These are phyloP conservation scores for Otatea glauca DNA, from an alignment of 176 grass and related monocot genomes.

Conservation along the genomic window DNA sequence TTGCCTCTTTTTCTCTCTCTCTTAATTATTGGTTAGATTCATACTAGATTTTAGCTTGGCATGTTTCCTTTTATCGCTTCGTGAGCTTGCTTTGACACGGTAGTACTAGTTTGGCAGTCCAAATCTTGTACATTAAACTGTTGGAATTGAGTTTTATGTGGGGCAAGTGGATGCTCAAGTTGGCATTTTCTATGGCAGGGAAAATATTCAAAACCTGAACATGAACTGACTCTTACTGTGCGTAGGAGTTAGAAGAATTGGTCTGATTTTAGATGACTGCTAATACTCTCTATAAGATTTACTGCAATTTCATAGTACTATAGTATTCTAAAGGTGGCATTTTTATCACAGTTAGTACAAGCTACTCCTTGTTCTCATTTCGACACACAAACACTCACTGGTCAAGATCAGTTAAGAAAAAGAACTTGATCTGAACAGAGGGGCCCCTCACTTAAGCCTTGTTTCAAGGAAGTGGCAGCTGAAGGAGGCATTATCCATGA, in stretches of 20 bases:
- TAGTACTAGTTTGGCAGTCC: constrained; percentile 18
- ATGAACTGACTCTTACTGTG: neutral
- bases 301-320: neutral
- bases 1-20: neutral
- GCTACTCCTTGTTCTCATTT: neutral
- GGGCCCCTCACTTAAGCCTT: neutral
- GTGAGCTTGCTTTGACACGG: constrained; percentile 25
- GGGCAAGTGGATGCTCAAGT: constrained; percentile 44
- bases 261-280: constrained; percentile 4
- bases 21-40: constrained; percentile 12
- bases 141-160: constrained; percentile 17
- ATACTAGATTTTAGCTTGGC: constrained; percentile 34
- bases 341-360: neutral
- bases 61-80: constrained; percentile 33
- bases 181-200: constrained; percentile 39
- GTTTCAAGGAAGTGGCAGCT: constrained; percentile 42
- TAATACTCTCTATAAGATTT: neutral
- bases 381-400: neutral
- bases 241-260: neutral
- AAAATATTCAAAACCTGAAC: constrained; percentile 2
- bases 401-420: constrained; percentile 26
- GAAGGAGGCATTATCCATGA: constrained; percentile 9
- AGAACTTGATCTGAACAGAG: constrained; percentile 36
- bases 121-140: constrained; percentile 48
- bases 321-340: neutral